Evolutionary conservation across 345 rosid genomes (phyloP).

Genomic region (Acer negundo): DNA sequence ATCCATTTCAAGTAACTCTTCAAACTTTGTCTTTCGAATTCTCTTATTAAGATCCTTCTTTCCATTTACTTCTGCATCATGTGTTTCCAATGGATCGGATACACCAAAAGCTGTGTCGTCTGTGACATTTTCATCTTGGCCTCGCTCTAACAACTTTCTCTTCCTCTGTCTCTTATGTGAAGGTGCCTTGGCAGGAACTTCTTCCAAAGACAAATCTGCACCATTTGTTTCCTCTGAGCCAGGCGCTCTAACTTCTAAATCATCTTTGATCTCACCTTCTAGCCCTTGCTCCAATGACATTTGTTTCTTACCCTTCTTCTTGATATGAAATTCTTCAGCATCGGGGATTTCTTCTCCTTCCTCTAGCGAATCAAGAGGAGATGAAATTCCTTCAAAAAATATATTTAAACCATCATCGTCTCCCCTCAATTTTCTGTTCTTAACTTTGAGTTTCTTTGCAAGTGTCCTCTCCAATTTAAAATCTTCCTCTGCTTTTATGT

Average conservation of each 20-base stretch:
- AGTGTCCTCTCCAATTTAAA: conserved; percentile 70
- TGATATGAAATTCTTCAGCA: conserved; percentile 20
- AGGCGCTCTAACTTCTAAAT: conserved; percentile 17
- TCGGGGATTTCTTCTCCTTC: conserved; percentile 28
- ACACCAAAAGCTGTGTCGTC: conserved; percentile 21
- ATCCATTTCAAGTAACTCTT: conserved; percentile 70
- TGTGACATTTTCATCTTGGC: conserved; percentile 26
- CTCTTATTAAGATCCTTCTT: conserved; percentile 38
- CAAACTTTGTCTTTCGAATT: conserved; percentile 61
- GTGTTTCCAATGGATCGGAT: conserved; percentile 29
- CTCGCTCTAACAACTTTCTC: conserved; percentile 39
- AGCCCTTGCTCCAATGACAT: conserved; percentile 29
- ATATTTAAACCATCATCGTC: conserved; percentile 62
- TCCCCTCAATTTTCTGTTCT: conserved; percentile 65
- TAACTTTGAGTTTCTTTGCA: conserved; percentile 84
- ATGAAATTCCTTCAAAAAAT: conserved; percentile 52
- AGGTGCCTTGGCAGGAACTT: conserved; percentile 20
- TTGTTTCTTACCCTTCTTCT: conserved; percentile 45
- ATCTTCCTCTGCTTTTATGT: conserved; percentile 50
- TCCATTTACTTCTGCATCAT: conserved; percentile 22
- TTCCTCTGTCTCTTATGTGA: conserved; percentile 34
- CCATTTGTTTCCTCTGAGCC: conserved; percentile 30
- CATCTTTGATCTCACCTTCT: conserved; percentile 28
- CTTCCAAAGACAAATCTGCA: conserved; percentile 29
- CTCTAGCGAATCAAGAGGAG: conserved; percentile 39